Base-by-base conservation (phyloP, 2,329 filamentous ascomycete species). In the Neonectria neomacrospora region DNA sequence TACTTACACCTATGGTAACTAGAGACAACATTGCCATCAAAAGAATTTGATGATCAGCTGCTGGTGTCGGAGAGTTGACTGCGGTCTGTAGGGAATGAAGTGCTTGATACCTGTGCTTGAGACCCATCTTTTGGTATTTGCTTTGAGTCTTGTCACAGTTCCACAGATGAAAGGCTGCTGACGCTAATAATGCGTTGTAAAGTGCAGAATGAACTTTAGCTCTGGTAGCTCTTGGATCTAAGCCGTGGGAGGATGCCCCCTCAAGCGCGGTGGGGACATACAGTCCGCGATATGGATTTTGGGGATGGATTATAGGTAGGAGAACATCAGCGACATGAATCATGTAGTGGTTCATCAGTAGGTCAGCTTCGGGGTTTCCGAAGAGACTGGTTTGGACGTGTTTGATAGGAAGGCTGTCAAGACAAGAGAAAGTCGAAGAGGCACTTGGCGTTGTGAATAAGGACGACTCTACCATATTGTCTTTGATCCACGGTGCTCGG, bases 251-350 rank as follows among this genome's bases (percentile, higher is more conserved):
- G 1, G 37, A 55, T 9, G 41, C 23, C 16, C 57, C 61, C 48
- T 66, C 61, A 1, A 66, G 39, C 3, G 61, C 64, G 3, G 61
- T 66, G 2, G 53, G 54, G 3, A 66, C 42, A 18, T 66, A 66
- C 8, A 66, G n/a, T 2, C 56, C 30, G 11, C 64, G 64, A 48
- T 64, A 64, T 12, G 58, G 52, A 12, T 66, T 66, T 8, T 60
- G 53, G 5, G 51, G 37, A 30, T 64, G 57, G 9, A 51, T 51
- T 11, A 66, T 64, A 6, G 64, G 50, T 41, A 64, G 57, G 11
- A 66, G 54, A 9, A 66, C 48, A 53, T 64, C 64, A 42, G 64
- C 62, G 16, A 66, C 51, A 20, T 64, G 54, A 9, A 62, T 7
- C 26, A 53, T 54, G 26, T 66, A 66, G 28, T 66, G 64, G n/a